Conservation (phyloP, 2,329 filamentous ascomycete species). For the Colletotrichum plurivorum region DNA sequence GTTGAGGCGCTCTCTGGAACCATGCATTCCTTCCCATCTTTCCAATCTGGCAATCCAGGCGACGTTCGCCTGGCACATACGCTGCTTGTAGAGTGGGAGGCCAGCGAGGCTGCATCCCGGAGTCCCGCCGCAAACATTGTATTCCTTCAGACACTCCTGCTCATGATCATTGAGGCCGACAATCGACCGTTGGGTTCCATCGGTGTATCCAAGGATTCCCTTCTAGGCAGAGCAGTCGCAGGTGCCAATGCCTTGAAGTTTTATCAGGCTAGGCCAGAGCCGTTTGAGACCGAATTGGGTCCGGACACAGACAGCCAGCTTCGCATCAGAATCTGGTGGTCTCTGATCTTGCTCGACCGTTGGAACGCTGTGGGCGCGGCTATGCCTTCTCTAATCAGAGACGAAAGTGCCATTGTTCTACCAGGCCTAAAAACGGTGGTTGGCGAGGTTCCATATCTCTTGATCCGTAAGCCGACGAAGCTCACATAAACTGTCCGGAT, state of each 20-base stretch:
- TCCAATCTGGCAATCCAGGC: constrained; percentile 53
- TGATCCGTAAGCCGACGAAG: constrained; percentile 70
- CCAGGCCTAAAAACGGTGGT: constrained; percentile 72
- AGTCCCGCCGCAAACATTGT: constrained; percentile 63
- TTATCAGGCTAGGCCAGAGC: constrained; percentile 59
- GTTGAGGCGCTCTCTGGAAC: constrained; percentile 73
- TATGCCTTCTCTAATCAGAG: constrained; percentile 73
- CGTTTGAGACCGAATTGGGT: constrained; percentile 62
- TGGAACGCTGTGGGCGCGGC: constrained; percentile 80
- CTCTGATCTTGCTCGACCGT: constrained; percentile 78
- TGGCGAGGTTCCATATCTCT: constrained; percentile 74
- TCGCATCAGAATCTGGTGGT: constrained; percentile 78
- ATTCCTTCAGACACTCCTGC: constrained; percentile 76
- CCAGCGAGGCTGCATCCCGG: constrained; percentile 52
- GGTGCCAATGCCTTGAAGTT: constrained; percentile 76
- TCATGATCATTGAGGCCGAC: constrained; percentile 77
- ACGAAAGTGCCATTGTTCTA: constrained; percentile 72
- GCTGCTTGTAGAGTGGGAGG: constrained; percentile 68
- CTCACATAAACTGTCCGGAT: neutral
- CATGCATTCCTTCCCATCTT: constrained; percentile 65
- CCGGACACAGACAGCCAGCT: constrained; percentile 74
- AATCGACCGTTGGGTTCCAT: constrained; percentile 60
- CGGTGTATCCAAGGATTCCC: constrained; percentile 65
- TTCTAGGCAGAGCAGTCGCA: constrained; percentile 76
- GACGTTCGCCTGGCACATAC: constrained; percentile 61